Evolutionary conservation across 2,329 filamentous ascomycete genomes (phyloP), one percentile per base, ranked within the genome.

Genomic region (Paradendryphiella salina): DNA sequence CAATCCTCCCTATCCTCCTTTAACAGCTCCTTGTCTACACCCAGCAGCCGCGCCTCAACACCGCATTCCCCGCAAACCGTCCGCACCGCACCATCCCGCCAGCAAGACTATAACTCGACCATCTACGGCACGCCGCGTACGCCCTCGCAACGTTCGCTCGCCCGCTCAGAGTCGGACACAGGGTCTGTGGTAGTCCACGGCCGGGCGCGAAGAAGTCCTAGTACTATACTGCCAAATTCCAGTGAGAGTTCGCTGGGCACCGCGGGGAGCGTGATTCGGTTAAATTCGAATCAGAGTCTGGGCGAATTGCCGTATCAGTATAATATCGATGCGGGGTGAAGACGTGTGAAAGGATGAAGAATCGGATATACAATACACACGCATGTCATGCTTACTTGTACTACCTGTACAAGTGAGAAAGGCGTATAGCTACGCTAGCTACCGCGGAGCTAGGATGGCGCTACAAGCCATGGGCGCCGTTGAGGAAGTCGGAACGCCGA

Each of bases 251-350:
- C 67, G 36, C 17, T 72, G 29, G 44, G 63, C 2, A 46, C 47
- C 17, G 60, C 50, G 9, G 54, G 56, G 4, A 67, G 63, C 13
- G 63, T 70, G 7, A 67, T 73, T 2, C 43, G 66, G 9, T 45
- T 72, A 23, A 61, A 58, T 37, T 52, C 50, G 4, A 64, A 57
- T 40, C 63, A 69, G 3, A 59, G 59, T 11, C 44, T 50, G 37
- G 69, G 67, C 14, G 67, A 71, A 4, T 38, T 71, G 42, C 71
- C 71, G 20, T 73, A 73, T 52, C 53, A 68, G 40, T 71, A 67
- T 52, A 48, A 34, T 18, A 34, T 54, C 31, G 52, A 60, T 20
- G 52, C 42, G 11, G 57, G 55, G 1, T 60, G 57, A 60, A 37
- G 31, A 23, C 3, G 1, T n/a, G 18, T 9, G 6, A 7, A 3